Evolutionary conservation across 257 asterid genomes (phyloP).

Genomic region (Henckelia pumila): DNA sequence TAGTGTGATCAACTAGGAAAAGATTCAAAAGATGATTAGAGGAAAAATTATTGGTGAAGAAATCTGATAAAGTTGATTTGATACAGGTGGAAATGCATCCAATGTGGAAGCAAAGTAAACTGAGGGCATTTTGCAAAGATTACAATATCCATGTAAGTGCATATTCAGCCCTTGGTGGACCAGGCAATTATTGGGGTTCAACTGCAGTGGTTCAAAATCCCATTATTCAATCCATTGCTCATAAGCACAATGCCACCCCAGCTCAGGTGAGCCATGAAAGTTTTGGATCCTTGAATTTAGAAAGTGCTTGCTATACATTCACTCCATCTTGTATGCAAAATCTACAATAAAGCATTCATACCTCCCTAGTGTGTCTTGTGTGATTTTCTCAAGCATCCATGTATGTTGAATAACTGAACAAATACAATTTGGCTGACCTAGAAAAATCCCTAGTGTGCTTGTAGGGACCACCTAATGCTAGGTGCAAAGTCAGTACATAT

Average conservation of each 20-base stretch:
- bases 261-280: constrained; percentile 49
- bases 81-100: constrained; percentile 93
- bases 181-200: constrained; percentile 85
- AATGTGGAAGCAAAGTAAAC: constrained; percentile 78
- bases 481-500: not conserved
- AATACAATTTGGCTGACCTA: not conserved
- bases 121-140: constrained; percentile 50
- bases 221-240: constrained; percentile 52
- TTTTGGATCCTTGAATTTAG: not conserved
- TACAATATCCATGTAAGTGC: constrained; percentile 69
- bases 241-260: constrained; percentile 58
- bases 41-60: not conserved
- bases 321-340: not conserved
- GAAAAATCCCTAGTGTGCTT: not conserved
- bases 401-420: not conserved
- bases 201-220: constrained; percentile 63
- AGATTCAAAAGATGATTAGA: not conserved
- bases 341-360: too few relatives aligned
- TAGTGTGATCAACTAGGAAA: not conserved
- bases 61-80: constrained; percentile 27
- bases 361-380: not conserved
- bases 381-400: not conserved
- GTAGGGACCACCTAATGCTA: not conserved
- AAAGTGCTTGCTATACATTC: not conserved
- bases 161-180: constrained; percentile 78